These are phyloP conservation scores for Fusarium chaquense DNA, from an alignment of 2,329 filamentous ascomycete species.

Conservation along the genomic window DNA sequence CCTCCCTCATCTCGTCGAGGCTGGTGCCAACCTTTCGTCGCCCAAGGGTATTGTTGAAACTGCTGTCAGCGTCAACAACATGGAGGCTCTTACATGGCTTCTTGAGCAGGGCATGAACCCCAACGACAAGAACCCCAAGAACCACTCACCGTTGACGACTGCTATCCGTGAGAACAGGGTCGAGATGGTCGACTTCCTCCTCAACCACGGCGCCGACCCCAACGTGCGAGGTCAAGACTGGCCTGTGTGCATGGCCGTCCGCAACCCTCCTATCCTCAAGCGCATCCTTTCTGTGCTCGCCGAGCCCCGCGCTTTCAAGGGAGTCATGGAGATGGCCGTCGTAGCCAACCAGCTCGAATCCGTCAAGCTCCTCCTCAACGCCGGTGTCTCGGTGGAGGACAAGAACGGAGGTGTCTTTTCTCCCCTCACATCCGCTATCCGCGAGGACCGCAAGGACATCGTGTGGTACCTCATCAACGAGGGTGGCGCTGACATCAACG, in stretches of 20 bases:
- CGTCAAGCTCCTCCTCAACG: slow-evolving; percentile 72
- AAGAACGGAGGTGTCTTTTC: slow-evolving; percentile 80
- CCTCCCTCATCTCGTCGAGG: slow-evolving; percentile 68
- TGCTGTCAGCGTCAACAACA: slow-evolving; percentile 71
- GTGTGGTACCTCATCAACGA: slow-evolving; percentile 71
- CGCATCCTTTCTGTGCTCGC: slow-evolving; percentile 68
- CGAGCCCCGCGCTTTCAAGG: slow-evolving; percentile 72
- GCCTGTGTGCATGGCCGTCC: slow-evolving; percentile 77
- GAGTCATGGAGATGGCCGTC: slow-evolving; percentile 76
- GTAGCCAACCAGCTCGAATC: slow-evolving; percentile 74
- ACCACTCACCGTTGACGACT: slow-evolving; percentile 72
- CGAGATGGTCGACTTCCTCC: slow-evolving; percentile 70
- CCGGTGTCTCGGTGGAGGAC: slow-evolving; percentile 76
- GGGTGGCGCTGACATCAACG: slow-evolving; percentile 72
- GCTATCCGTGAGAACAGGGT: slow-evolving; percentile 71
- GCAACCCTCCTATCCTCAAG: slow-evolving; percentile 69
- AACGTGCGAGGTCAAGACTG: slow-evolving; percentile 75
- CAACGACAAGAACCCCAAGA: slow-evolving; percentile 69
- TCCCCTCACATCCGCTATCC: slow-evolving; percentile 74
- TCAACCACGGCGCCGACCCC: slow-evolving; percentile 70
- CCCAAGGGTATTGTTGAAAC: slow-evolving; percentile 76
- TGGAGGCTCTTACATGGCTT: slow-evolving; percentile 70
- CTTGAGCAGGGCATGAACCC: slow-evolving; percentile 70
- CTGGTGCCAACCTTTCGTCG: slow-evolving; percentile 68
- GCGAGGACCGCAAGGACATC: slow-evolving; percentile 71